Conservation (phyloP, 345 rosid genomes). For the Raphanus sativus region DNA sequence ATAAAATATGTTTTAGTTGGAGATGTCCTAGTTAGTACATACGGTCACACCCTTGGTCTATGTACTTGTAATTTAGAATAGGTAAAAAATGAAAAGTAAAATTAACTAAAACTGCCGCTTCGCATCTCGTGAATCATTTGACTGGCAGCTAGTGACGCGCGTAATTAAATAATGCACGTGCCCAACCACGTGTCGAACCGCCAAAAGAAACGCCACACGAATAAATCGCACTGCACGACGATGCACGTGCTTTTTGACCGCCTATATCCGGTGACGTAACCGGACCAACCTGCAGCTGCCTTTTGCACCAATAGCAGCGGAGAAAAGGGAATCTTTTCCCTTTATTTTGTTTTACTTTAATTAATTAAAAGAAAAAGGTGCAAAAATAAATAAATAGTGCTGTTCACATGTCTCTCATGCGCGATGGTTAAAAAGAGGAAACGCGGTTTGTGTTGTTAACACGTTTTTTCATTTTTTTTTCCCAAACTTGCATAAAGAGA, state of each 20-base stretch:
- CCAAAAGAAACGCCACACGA: slow-evolving; percentile 16
- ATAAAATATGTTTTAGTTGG: too few species aligned
- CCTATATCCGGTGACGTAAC: slow-evolving; percentile 28
- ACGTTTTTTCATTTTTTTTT: slow-evolving; percentile 32
- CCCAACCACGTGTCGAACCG: slow-evolving; percentile 15
- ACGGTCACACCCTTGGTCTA: too few species aligned
- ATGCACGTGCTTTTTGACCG: slow-evolving; percentile 47
- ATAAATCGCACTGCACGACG: slow-evolving; percentile 9
- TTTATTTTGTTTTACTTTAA: background rate
- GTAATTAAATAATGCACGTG: slow-evolving; percentile 25
- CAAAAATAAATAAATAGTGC: slow-evolving; percentile 20
- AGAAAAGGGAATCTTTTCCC: slow-evolving; percentile 28
- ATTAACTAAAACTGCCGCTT: slow-evolving; percentile 19
- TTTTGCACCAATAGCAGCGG: slow-evolving; percentile 23
- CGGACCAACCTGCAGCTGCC: slow-evolving; percentile 17
- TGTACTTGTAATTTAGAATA: too few species aligned
- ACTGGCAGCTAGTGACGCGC: slow-evolving; percentile 28
- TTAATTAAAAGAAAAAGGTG: background rate
- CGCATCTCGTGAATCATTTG: slow-evolving; percentile 32
- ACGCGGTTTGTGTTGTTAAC: slow-evolving; percentile 22
- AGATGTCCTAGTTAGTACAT: too few species aligned
- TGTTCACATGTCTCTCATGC: slow-evolving; percentile 38
- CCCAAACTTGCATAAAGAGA: background rate
- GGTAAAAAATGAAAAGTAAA: background rate
- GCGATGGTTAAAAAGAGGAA: slow-evolving; percentile 29